Percentiles rank a stretch among this genome's conserved stretches.
phyloP scores from a whole-genome alignment of 305 asterid species.

The Rubia balearica region DNA sequence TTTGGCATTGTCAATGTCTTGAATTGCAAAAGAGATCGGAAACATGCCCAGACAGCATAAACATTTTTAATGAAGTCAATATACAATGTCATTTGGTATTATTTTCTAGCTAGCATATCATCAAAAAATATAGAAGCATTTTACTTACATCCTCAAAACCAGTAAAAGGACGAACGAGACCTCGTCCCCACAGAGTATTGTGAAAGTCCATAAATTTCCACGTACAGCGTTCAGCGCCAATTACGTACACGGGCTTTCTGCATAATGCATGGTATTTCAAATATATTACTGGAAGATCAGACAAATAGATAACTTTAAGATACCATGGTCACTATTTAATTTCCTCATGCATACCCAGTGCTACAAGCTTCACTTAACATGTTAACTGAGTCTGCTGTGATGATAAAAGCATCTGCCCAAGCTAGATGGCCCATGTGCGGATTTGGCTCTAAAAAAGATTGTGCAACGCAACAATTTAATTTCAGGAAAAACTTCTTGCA shows the following conservation, averaged over 20 bases:
- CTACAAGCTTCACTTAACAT: conserved; percentile 99
- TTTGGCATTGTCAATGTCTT: background rate
- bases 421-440: conserved; percentile 97
- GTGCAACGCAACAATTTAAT: background rate
- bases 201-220: conserved; percentile 94
- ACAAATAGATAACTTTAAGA: conserved; percentile 1
- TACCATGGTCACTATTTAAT: conserved; percentile 12
- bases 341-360: conserved; percentile 65
- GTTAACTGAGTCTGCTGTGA: conserved; percentile 96
- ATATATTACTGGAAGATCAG: background rate
- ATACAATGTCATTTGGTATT: background rate
- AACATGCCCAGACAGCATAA: background rate
- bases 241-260: conserved; percentile 96
- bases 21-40: background rate
- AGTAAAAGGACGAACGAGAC: conserved; percentile 86
- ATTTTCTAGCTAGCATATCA: background rate
- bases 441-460: conserved; percentile 62
- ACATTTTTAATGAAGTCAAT: background rate
- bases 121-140: conserved; percentile 6
- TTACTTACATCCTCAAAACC: conserved; percentile 97
- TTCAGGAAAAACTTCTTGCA: background rate
- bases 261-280: conserved; percentile 13
- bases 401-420: conserved; percentile 88
- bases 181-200: conserved; percentile 64
- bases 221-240: conserved; percentile 86